Percentiles rank a stretch among this genome's conserved stretches.
Evolutionary conservation across 768 basidiomycete species (phyloP).

Genomic region (Phaffia tasmanica): DNA sequence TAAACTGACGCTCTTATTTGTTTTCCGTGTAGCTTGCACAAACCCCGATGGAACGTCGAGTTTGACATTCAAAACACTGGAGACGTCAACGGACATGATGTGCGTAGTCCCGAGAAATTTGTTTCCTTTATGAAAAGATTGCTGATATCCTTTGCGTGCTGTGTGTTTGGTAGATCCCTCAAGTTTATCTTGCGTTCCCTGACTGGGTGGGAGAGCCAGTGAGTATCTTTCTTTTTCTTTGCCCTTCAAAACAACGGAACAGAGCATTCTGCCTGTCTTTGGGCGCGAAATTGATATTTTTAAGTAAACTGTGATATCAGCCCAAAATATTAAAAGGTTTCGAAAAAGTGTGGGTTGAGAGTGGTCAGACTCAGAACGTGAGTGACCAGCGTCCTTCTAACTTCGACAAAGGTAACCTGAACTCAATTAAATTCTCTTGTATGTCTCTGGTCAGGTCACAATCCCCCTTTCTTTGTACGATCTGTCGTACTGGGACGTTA

Average conservation of each 20-base stretch:
- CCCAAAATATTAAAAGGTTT: slow-evolving; percentile 32
- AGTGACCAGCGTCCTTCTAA: slow-evolving; percentile 47
- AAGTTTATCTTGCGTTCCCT: slow-evolving; percentile 30
- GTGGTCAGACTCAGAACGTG: slow-evolving; percentile 38
- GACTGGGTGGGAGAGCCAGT: slow-evolving; percentile 15
- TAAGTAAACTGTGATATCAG: slow-evolving; percentile 9
- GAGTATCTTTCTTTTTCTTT: neutral
- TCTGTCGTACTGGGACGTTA: slow-evolving; percentile 17
- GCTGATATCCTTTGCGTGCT: neutral
- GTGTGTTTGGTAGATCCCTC: slow-evolving; percentile 21
- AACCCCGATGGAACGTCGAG: slow-evolving; percentile 38
- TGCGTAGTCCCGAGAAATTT: slow-evolving; percentile 28
- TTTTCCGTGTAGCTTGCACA: slow-evolving; percentile 36
- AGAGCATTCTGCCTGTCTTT: neutral
- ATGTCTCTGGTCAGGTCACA: slow-evolving; percentile 42
- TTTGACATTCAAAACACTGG: slow-evolving; percentile 63
- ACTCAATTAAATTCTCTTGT: slow-evolving; percentile 48
- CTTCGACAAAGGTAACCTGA: neutral
- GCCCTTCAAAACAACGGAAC: neutral
- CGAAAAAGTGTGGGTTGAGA: slow-evolving; percentile 24
- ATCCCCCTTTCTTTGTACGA: slow-evolving; percentile 11
- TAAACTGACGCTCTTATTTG: slow-evolving; percentile 40
- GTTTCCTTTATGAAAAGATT: neutral
- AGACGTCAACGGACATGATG: slow-evolving; percentile 52
- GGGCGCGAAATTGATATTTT: neutral